Percentiles rank a stretch among this genome's conserved stretches.
Conservation (phyloP, 2,329 filamentous ascomycete species). For the Penicillium thymicola region DNA sequence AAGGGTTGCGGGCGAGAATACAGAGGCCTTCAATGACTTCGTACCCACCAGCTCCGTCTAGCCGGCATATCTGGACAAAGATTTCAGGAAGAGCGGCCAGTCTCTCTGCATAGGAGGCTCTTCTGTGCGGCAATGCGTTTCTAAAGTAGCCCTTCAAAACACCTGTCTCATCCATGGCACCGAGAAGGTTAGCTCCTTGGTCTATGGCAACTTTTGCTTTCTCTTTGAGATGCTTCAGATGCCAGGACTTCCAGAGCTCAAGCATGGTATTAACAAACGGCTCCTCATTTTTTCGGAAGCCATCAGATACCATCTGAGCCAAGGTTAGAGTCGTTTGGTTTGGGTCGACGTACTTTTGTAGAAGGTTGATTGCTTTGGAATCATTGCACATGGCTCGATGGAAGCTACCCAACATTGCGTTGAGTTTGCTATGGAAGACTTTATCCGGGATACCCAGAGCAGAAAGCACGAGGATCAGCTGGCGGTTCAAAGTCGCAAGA, state of each 20-base stretch:
- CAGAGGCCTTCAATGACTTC: constrained; percentile 72
- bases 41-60: constrained; percentile 53
- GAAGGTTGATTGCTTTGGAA: constrained; percentile 60
- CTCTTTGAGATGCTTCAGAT: constrained; percentile 84
- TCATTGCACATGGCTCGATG: constrained; percentile 67
- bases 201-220: constrained; percentile 83
- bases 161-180: constrained; percentile 80
- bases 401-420: constrained; percentile 65
- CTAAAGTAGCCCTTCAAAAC: constrained; percentile 68
- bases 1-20: constrained; percentile 85
- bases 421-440: constrained; percentile 66
- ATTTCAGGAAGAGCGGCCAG: constrained; percentile 70
- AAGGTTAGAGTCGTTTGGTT: constrained; percentile 75
- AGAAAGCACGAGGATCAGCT: constrained; percentile 83
- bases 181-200: constrained; percentile 81
- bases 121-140: constrained; percentile 37
- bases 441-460: constrained; percentile 66
- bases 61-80: constrained; percentile 75
- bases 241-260: constrained; percentile 83
- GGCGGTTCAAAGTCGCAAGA: constrained; percentile 78
- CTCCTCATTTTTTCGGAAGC: constrained; percentile 71
- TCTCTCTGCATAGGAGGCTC: constrained; percentile 41
- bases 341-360: constrained; percentile 76
- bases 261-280: constrained; percentile 80
- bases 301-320: constrained; percentile 71